These are phyloP conservation scores for Solanum aculeatissimum DNA, from an alignment of 305 asterid species.

Conservation along the genomic window DNA sequence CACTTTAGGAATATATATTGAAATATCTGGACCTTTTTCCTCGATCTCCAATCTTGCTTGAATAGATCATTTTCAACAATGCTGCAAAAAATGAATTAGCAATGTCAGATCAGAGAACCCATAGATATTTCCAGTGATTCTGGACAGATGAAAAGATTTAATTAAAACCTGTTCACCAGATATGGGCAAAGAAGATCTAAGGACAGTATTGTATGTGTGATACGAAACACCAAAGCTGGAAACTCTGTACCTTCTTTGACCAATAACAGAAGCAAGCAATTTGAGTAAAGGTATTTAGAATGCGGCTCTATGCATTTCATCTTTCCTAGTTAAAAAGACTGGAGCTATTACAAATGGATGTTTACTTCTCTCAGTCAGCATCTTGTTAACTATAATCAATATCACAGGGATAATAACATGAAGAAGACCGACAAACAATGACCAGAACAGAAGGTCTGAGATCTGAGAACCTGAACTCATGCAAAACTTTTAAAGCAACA, in stretches of 20 bases:
- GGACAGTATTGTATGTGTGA: not conserved
- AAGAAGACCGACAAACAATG: not conserved
- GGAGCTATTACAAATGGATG: not conserved
- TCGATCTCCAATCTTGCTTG: slow-evolving; percentile 94
- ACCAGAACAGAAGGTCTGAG: not conserved
- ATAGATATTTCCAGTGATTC: not conserved
- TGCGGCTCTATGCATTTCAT: not conserved
- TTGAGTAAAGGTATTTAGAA: not conserved
- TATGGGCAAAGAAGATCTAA: not conserved
- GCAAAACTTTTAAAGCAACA: not conserved
- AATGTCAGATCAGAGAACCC: not conserved
- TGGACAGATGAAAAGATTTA: not conserved
- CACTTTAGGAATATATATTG: slow-evolving; percentile 84
- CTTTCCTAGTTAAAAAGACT: not conserved
- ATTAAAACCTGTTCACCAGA: not conserved
- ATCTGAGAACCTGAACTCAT: not conserved
- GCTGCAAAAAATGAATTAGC: slow-evolving; percentile 32
- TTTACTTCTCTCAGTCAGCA: not conserved
- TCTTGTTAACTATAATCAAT: not conserved
- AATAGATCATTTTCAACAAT: slow-evolving; percentile 76
- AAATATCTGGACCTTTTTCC: slow-evolving; percentile 62
- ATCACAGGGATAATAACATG: not conserved
- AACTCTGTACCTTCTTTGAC: not conserved
- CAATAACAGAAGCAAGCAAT: not conserved
- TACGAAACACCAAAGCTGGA: not conserved